These are phyloP conservation scores for Graphium sp. DNA, from an alignment of 2,329 filamentous ascomycete genomes.

Conservation along the genomic window DNA sequence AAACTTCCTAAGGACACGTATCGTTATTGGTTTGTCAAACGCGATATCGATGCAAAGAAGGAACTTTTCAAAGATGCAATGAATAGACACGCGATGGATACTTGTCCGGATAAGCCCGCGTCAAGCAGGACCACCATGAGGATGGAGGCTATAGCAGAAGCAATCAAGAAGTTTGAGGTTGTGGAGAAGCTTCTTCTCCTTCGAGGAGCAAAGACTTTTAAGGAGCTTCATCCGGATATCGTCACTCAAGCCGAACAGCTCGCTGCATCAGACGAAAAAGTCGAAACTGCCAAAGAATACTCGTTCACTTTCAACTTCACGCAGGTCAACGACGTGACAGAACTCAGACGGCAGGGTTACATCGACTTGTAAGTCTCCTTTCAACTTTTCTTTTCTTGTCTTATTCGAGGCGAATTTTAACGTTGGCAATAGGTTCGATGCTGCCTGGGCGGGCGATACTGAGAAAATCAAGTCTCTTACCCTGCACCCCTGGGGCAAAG, in stretches of 20 bases:
- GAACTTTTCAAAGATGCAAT: constrained; percentile 15
- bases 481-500: constrained; percentile 37
- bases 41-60: constrained; percentile 17
- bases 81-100: constrained; percentile 10
- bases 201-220: constrained; percentile 49
- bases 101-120: constrained; percentile 1
- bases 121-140: constrained; percentile 28
- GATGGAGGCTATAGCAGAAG: constrained; percentile 29
- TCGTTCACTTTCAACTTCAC: constrained; percentile 32
- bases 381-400: not conserved
- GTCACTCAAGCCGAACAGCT: constrained; percentile 8
- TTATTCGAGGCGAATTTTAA: not conserved
- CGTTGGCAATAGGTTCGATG: constrained; percentile 41
- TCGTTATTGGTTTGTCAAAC: constrained; percentile 32
- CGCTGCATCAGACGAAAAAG: constrained; percentile 6
- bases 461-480: constrained; percentile 49
- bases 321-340: constrained; percentile 35
- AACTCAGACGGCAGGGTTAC: constrained; percentile 39
- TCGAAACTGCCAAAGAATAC: constrained; percentile 19
- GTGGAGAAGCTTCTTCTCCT: constrained; percentile 36
- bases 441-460: constrained; percentile 54
- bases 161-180: constrained; percentile 32
- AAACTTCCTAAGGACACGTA: constrained; percentile 39
- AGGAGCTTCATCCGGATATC: constrained; percentile 42
- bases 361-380: constrained; percentile 35